Conservation (phyloP, 106 monocot species). For the Dioscorea alata region DNA sequence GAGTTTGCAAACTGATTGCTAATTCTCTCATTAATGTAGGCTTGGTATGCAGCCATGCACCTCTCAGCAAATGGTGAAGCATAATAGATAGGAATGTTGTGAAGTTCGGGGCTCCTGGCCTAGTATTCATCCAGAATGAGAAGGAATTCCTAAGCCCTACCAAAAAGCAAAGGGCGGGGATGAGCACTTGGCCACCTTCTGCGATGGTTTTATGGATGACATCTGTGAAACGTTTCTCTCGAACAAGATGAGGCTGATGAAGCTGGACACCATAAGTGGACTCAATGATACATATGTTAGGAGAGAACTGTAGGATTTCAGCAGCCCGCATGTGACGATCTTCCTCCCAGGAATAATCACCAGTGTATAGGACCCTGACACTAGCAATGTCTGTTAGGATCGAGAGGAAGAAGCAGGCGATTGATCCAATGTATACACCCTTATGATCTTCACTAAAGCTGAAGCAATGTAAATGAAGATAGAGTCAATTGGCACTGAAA, state of each 20-base stretch:
- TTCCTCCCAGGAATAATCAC: conserved; percentile 95
- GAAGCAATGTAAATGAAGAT: too few species aligned
- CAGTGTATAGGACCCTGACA: conserved; percentile 88
- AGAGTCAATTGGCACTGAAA: too few species aligned
- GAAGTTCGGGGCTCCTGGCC: conserved; percentile 85
- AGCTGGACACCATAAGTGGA: conserved; percentile 95
- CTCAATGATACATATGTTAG: conserved; percentile 85
- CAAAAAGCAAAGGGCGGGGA: conserved; percentile 97
- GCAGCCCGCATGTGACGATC: conserved; percentile 87
- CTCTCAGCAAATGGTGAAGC: conserved; percentile 92
- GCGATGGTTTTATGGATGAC: conserved; percentile 72
- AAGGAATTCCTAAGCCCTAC: conserved; percentile 90
- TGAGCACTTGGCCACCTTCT: conserved; percentile 85
- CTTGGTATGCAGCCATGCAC: conserved; percentile 99
- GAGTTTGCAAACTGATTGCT: conserved; percentile 75
- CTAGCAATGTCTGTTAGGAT: conserved; percentile 96
- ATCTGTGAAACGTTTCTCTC: conserved; percentile 96
- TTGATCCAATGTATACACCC: too few species aligned
- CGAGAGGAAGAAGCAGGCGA: too few species aligned
- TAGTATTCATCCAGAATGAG: conserved; percentile 98
- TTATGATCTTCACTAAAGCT: too few species aligned
- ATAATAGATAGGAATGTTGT: conserved; percentile 92
- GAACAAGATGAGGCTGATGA: conserved; percentile 73
- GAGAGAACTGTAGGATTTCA: conserved; percentile 37
- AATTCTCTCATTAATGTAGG: conserved; percentile 95